phyloP scores from a whole-genome alignment of 495 filamentous ascomycete genomes.

The Neurospora sp. region DNA sequence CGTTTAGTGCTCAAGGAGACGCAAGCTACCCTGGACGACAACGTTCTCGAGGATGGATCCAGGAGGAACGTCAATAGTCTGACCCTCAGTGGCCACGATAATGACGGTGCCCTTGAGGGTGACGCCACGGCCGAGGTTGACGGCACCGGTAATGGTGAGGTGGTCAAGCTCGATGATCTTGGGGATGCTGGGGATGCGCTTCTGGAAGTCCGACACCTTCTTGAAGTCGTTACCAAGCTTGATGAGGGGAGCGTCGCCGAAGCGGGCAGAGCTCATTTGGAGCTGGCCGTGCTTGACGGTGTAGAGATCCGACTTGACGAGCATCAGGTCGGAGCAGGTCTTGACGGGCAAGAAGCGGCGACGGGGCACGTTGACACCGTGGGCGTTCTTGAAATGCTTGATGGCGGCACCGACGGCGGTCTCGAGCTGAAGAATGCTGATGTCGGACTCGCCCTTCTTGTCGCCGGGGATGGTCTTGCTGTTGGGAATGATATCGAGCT shows the following conservation, averaged over 20 bases:
- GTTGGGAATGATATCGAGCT: slow-evolving; percentile 99
- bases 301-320: slow-evolving; percentile 99
- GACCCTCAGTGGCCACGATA: slow-evolving; percentile 95
- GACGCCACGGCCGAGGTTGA: slow-evolving; percentile 91
- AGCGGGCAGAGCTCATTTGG: slow-evolving; percentile 88
- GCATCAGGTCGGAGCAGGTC: slow-evolving; percentile 98
- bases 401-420: slow-evolving; percentile 97
- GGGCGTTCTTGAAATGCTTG: slow-evolving; percentile 95
- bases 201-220: slow-evolving; percentile 99
- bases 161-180: slow-evolving; percentile 98
- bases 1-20: slow-evolving; percentile 80
- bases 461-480: slow-evolving; percentile 96
- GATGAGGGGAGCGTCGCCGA: slow-evolving; percentile 97
- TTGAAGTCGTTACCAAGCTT: slow-evolving; percentile 99
- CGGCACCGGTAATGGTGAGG: slow-evolving; percentile 90
- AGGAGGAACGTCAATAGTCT: slow-evolving; percentile 94
- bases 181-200: slow-evolving; percentile 89
- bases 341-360: slow-evolving; percentile 98
- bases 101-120: slow-evolving; percentile 99
- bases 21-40: slow-evolving; percentile 95
- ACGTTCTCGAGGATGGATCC: slow-evolving; percentile 97
- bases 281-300: slow-evolving; percentile 98
- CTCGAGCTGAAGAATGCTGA: slow-evolving; percentile 96
- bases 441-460: slow-evolving; percentile 98
- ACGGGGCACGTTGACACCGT: slow-evolving; percentile 97